Evolutionary conservation across 108 stramenopile genomes (phyloP).

Genomic region (Nitzschia inconspicua): DNA sequence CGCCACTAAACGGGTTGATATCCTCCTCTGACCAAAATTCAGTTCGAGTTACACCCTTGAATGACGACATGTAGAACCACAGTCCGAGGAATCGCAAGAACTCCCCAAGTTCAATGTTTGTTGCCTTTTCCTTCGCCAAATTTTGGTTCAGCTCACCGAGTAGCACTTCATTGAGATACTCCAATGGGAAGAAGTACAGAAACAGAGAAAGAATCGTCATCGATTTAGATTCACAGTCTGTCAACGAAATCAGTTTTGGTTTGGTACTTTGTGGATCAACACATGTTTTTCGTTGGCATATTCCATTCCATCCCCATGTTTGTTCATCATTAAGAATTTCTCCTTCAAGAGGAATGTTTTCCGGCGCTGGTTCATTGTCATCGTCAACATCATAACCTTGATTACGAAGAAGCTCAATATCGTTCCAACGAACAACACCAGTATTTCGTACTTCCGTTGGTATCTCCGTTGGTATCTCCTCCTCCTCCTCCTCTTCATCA

Average conservation of each 20-base stretch:
- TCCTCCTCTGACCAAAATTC: conserved; percentile 16
- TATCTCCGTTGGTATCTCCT: not conserved
- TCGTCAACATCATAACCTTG: conserved; percentile 1
- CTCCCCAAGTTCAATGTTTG: conserved; percentile 6
- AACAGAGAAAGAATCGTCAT: not conserved
- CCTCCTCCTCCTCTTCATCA: not conserved
- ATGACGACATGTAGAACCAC: conserved; percentile 17
- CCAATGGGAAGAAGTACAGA: not conserved
- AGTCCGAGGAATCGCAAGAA: conserved; percentile 20
- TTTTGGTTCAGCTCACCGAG: not conserved
- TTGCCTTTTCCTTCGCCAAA: not conserved
- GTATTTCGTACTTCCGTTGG: not conserved
- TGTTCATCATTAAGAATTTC: not conserved
- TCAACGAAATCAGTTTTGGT: not conserved
- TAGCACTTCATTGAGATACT: not conserved
- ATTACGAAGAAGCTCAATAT: not conserved
- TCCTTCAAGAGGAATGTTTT: conserved; percentile 10
- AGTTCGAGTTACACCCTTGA: not conserved
- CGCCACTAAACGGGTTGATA: not conserved
- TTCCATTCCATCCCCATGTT: not conserved
- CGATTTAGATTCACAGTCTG: not conserved
- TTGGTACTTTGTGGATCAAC: not conserved
- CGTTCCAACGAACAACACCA: not conserved
- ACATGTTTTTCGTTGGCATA: not conserved
- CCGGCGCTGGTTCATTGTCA: conserved; percentile 21